A percentile compares a stretch with the other conserved stretches of the same genome.
Evolutionary conservation across 2,329 filamentous ascomycete species (phyloP).

Genomic region (Penicillium psychrosexuale): DNA sequence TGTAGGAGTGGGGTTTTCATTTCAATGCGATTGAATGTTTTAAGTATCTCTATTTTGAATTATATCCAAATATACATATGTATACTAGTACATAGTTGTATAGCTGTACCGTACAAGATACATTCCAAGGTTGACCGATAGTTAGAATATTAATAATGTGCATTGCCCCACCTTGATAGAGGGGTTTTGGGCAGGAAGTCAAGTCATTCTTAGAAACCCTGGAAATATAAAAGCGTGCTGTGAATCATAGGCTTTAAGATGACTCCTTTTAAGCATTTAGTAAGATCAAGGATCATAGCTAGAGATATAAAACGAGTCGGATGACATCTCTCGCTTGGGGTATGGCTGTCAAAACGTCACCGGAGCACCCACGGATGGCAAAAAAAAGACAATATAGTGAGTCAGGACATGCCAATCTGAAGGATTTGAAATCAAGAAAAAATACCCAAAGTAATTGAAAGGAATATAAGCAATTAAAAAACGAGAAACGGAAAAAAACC

Average conservation of each 20-base stretch:
- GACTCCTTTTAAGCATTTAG: not conserved
- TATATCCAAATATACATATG: not conserved
- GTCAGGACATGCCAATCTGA: not conserved
- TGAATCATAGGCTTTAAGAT: not conserved
- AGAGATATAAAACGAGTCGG: not conserved
- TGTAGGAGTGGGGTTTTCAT: not conserved
- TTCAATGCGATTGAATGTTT: not conserved
- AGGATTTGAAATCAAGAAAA: constrained; percentile 11
- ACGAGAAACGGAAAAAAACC: not conserved
- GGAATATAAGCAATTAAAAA: not conserved
- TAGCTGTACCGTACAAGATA: not conserved
- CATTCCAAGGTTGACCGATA: not conserved
- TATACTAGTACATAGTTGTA: not conserved
- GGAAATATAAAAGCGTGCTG: not conserved
- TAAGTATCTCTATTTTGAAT: not conserved
- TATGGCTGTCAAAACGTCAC: constrained; percentile 2
- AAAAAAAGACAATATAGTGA: not conserved
- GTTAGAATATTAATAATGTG: constrained; percentile 1
- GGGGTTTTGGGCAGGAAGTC: not conserved
- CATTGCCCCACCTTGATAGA: constrained; percentile 4
- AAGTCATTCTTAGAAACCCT: not conserved
- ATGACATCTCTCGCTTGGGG: not conserved
- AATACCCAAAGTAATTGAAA: not conserved
- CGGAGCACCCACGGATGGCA: constrained; percentile 5
- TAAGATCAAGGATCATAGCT: not conserved